Evolutionary conservation across 352 stramenopile genomes (phyloP).

Genomic region (Sclerospora graminicola): DNA sequence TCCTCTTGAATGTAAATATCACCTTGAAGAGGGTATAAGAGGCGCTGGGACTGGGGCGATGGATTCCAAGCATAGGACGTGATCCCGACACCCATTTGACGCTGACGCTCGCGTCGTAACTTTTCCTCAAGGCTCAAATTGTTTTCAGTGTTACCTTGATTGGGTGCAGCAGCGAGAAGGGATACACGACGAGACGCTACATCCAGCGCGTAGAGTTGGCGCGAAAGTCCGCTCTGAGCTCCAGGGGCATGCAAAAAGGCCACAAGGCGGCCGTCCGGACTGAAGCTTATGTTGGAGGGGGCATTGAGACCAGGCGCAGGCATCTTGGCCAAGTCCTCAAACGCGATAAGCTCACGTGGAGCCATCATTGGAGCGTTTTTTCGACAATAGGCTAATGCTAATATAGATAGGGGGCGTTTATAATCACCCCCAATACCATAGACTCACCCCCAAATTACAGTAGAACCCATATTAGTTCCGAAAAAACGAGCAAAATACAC

Average conservation of each 20-base stretch:
- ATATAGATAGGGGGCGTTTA: no score
- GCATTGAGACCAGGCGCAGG: constrained; percentile 73
- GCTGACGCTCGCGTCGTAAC: constrained; percentile 83
- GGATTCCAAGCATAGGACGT: constrained; percentile 86
- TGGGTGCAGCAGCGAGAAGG: constrained; percentile 55
- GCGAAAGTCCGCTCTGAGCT: constrained; percentile 68
- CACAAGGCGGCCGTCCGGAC: constrained; percentile 67
- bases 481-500: no score
- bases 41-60: constrained; percentile 37
- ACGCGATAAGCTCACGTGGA: constrained; percentile 39
- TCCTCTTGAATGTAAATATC: constrained; percentile 91
- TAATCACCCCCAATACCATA: no score
- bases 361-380: no score
- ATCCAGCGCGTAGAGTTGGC: constrained; percentile 81
- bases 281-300: constrained; percentile 79
- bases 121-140: constrained; percentile 88
- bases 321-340: constrained; percentile 85
- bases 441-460: no score
- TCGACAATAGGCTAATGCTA: no score
- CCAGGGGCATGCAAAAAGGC: constrained; percentile 80
- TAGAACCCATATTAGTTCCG: no score
- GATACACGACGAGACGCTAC: constrained; percentile 38
- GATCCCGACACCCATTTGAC: constrained; percentile 88
- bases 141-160: constrained; percentile 72
- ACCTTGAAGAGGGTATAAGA: constrained; percentile 88